Evolutionary conservation across 129 eudicot species (phyloP).

Genomic region (Glebionis coronaria): DNA sequence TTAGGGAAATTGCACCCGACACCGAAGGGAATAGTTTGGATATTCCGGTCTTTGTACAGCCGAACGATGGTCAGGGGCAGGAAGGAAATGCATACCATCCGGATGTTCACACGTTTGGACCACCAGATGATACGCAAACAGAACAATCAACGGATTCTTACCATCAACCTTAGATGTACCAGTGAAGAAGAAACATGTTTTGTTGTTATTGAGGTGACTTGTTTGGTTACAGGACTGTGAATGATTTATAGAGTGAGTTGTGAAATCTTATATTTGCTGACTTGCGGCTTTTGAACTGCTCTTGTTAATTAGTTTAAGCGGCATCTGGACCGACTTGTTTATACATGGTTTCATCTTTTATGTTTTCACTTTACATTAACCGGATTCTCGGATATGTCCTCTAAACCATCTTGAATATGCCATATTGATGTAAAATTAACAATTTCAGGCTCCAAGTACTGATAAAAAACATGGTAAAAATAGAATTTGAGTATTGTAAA

Average conservation of each 20-base stretch:
- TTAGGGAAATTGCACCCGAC: slow-evolving; percentile 74
- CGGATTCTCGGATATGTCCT: no score
- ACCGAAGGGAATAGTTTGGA: slow-evolving; percentile 61
- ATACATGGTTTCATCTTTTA: not conserved
- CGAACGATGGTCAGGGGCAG: slow-evolving; percentile 36
- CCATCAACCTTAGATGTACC: slow-evolving; percentile 44
- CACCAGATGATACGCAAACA: slow-evolving; percentile 39
- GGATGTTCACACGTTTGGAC: slow-evolving; percentile 62
- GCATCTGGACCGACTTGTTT: not conserved
- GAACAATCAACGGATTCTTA: slow-evolving; percentile 51
- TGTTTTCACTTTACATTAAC: no score
- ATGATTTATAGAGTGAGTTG: slow-evolving; percentile 32
- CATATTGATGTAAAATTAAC: no score
- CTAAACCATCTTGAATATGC: no score
- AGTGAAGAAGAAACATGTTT: not conserved
- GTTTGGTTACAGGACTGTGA: slow-evolving; percentile 18
- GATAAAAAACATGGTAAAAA: no score
- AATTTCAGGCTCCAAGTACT: no score
- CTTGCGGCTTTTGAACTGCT: slow-evolving; percentile 17
- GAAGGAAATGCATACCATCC: slow-evolving; percentile 24
- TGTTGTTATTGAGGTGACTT: slow-evolving; percentile 8
- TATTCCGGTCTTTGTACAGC: slow-evolving; percentile 70
- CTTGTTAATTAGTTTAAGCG: not conserved
- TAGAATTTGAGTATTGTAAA: no score
- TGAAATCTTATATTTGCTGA: slow-evolving; percentile 24